Evolutionary conservation across 176 grass and related monocot species (phyloP).

Genomic region (Dactylis glomerata): DNA sequence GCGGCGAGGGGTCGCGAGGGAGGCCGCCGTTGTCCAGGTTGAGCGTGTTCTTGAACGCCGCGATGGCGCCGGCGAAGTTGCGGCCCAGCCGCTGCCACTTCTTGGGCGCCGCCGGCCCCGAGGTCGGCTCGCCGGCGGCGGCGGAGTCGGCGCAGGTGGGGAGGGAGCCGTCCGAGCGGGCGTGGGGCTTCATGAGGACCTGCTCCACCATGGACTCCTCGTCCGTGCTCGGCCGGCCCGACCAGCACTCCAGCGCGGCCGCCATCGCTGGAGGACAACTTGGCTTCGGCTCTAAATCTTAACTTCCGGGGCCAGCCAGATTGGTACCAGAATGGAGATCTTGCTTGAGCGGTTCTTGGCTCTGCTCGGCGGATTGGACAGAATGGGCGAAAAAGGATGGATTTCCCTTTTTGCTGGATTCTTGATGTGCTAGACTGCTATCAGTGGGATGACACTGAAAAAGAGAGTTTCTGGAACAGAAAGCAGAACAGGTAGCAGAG

Average conservation of each 20-base stretch:
- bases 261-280: slow-evolving; percentile 53
- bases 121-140: slow-evolving; percentile 29
- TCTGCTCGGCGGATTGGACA: background rate
- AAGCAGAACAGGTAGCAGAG: slow-evolving; percentile 11
- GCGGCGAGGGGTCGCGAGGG: slow-evolving; percentile 56
- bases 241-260: slow-evolving; percentile 98
- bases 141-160: slow-evolving; percentile 49
- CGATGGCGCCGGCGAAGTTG: slow-evolving; percentile 88
- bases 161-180: slow-evolving; percentile 72
- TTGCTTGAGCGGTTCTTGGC: background rate
- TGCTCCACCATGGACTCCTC: slow-evolving; percentile 96
- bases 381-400: background rate
- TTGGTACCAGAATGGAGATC: slow-evolving; percentile 2
- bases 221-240: slow-evolving; percentile 92
- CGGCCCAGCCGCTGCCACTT: slow-evolving; percentile 92
- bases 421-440: background rate
- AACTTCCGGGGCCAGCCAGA: background rate
- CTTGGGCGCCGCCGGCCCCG: slow-evolving; percentile 43
- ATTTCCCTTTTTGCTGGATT: background rate
- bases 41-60: slow-evolving; percentile 84
- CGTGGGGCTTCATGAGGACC: slow-evolving; percentile 85
- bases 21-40: slow-evolving; percentile 54
- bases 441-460: background rate
- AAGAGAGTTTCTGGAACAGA: background rate
- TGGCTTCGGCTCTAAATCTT: slow-evolving; percentile 25